phyloP scores from a whole-genome alignment of 768 basidiomycete genomes.

The Naganishia friedmannii region DNA sequence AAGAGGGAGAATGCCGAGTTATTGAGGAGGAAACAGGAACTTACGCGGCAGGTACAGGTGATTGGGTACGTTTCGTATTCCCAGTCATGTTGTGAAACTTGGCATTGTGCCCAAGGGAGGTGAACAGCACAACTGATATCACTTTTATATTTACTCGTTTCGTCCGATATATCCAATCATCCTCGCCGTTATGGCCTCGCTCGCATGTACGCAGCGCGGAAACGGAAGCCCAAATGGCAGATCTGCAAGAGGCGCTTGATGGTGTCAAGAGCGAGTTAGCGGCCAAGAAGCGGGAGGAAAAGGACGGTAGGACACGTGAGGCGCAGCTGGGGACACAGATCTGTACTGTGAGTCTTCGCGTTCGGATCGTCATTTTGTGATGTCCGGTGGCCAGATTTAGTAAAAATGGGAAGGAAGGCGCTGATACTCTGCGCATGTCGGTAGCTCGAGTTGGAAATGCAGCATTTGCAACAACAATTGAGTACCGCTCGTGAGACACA shows the following conservation, averaged over 20 bases:
- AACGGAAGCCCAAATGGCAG: slow-evolving; percentile 18
- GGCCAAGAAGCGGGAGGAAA: slow-evolving; percentile 19
- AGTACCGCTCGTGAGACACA: slow-evolving; percentile 9
- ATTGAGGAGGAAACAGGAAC: neutral
- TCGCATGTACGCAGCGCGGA: neutral
- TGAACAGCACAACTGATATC: too few species aligned
- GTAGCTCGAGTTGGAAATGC: slow-evolving; percentile 25
- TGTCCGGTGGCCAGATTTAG: too few species aligned
- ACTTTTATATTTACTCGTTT: too few species aligned
- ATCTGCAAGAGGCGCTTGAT: slow-evolving; percentile 19
- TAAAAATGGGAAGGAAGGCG: too few species aligned
- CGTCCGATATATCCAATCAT: too few species aligned
- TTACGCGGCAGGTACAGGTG: slow-evolving; percentile 4
- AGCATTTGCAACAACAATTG: slow-evolving; percentile 21
- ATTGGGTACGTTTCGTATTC: slow-evolving; percentile 17
- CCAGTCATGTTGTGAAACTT: too few species aligned
- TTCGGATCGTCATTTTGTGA: too few species aligned
- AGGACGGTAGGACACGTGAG: slow-evolving; percentile 12
- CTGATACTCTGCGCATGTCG: neutral
- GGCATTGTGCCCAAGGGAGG: too few species aligned
- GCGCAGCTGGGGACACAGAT: slow-evolving; percentile 22
- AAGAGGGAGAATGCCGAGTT: slow-evolving; percentile 10
- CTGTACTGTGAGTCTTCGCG: slow-evolving; percentile 16
- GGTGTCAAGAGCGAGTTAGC: slow-evolving; percentile 10
- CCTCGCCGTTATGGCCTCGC: too few species aligned